Evolutionary conservation across 805 yeast species (phyloP).

Genomic region (Yarrowia hollandica): DNA sequence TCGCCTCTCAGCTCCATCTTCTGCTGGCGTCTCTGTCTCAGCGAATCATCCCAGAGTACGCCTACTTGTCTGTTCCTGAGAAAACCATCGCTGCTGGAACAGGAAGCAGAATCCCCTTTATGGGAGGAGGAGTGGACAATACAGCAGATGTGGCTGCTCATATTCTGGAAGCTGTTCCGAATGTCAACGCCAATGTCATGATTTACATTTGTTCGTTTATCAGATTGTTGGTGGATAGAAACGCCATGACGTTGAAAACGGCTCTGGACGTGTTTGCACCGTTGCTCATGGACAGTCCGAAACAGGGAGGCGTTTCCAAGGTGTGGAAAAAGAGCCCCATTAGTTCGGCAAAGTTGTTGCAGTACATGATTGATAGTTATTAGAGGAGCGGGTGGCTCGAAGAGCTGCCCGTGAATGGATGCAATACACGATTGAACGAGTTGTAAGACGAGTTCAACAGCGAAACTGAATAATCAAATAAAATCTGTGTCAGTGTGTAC

Average conservation of each 20-base stretch:
- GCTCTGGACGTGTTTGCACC: conserved; percentile 40
- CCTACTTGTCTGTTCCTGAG: conserved; percentile 35
- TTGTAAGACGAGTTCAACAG: no score
- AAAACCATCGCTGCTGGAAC: conserved; percentile 30
- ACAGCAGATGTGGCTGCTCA: conserved; percentile 39
- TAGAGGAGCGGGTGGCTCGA: no score
- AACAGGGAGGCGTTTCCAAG: conserved; percentile 16
- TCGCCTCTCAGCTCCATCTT: conserved; percentile 38
- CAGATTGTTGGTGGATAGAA: conserved; percentile 39
- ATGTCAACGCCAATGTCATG: conserved; percentile 47
- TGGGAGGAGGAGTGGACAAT: conserved; percentile 19
- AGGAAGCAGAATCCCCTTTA: conserved; percentile 4
- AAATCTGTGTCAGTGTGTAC: no score
- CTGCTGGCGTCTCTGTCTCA: conserved; percentile 45
- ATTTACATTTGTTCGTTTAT: conserved; percentile 46
- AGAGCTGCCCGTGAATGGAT: no score
- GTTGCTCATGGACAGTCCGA: conserved; percentile 36
- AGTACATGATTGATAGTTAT: conserved; percentile 21
- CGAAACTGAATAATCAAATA: no score
- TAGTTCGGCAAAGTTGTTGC: conserved; percentile 1
- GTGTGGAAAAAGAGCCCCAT: conserved; percentile 18
- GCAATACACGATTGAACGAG: no score
- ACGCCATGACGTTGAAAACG: conserved; percentile 36
- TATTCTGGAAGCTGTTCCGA: conserved; percentile 46
- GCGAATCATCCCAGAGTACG: conserved; percentile 45